phyloP scores from a whole-genome alignment of 352 stramenopile species.

The Phytopythium montanum region DNA sequence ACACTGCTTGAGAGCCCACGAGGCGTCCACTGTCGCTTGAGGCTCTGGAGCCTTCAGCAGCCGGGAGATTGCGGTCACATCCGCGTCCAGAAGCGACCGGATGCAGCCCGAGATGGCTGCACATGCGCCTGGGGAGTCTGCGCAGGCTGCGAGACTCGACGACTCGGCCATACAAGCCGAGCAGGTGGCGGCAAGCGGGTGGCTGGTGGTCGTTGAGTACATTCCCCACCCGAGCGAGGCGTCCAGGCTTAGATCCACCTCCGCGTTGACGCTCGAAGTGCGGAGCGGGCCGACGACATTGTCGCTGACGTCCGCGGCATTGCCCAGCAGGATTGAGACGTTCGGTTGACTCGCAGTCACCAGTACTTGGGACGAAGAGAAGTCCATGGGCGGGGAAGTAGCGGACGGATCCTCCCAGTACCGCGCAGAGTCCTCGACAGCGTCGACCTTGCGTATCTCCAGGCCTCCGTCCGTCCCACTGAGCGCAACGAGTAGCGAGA shows the following conservation, averaged over 20 bases:
- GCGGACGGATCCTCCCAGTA: background rate
- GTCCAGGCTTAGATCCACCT: background rate
- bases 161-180: background rate
- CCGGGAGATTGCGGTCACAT: constrained; percentile 6
- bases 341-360: background rate
- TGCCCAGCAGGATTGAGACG: background rate
- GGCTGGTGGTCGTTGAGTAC: background rate
- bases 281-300: background rate
- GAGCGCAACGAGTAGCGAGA: background rate
- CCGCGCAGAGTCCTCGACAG: background rate
- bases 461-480: background rate
- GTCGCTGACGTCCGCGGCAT: background rate
- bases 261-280: background rate
- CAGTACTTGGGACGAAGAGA: background rate
- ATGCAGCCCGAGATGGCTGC: constrained; percentile 5
- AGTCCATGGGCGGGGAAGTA: background rate
- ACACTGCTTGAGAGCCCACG: constrained; percentile 15
- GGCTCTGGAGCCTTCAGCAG: constrained; percentile 4
- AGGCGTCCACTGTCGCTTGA: constrained; percentile 6
- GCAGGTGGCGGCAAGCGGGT: background rate
- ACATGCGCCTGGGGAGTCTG: background rate
- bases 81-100: constrained; percentile 2
- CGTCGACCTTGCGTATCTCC: background rate
- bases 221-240: background rate
- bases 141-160: background rate